A percentile compares a stretch with the other conserved stretches of the same genome.
These are phyloP conservation scores for Acanthamoeba rhysodes DNA, from an alignment of 208 protist genomes.

Conservation along the genomic window DNA sequence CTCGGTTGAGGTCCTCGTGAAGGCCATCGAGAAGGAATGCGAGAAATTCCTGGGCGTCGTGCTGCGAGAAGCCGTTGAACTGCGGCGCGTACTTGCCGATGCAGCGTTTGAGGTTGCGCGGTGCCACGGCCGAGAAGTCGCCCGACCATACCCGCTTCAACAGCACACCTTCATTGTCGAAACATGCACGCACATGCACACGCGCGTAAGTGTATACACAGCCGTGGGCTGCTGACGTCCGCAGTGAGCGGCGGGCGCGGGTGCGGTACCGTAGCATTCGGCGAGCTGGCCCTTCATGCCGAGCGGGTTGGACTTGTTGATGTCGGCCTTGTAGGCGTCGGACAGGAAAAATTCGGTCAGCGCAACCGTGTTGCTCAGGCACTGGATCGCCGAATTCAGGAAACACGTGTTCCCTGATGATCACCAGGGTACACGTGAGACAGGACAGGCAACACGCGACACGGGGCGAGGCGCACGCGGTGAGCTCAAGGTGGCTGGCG, in stretches of 20 bases:
- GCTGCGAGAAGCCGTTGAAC: slow-evolving; percentile 86
- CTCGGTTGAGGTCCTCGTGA: slow-evolving; percentile 88
- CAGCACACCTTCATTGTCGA: slow-evolving; percentile 83
- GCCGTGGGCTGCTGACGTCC: background rate
- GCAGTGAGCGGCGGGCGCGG: background rate
- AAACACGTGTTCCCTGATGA: slow-evolving; percentile 96
- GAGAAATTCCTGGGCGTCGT: slow-evolving; percentile 89
- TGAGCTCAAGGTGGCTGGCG: background rate
- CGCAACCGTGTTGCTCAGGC: slow-evolving; percentile 89
- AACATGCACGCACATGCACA: background rate
- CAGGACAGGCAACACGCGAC: background rate
- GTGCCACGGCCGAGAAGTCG: slow-evolving; percentile 89
- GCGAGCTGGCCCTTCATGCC: slow-evolving; percentile 84
- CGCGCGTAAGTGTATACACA: background rate
- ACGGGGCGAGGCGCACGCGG: background rate
- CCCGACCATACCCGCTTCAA: slow-evolving; percentile 91
- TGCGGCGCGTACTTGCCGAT: slow-evolving; percentile 87
- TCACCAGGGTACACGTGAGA: background rate
- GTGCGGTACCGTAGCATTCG: slow-evolving; percentile 11
- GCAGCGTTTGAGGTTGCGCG: slow-evolving; percentile 91
- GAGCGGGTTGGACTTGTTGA: slow-evolving; percentile 86
- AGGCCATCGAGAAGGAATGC: slow-evolving; percentile 87
- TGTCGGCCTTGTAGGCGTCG: slow-evolving; percentile 89
- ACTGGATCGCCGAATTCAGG: slow-evolving; percentile 97
- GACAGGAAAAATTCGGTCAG: slow-evolving; percentile 94